Conservation (phyloP, 768 basidiomycete genomes). For the Hygrocybe coccinea region DNA sequence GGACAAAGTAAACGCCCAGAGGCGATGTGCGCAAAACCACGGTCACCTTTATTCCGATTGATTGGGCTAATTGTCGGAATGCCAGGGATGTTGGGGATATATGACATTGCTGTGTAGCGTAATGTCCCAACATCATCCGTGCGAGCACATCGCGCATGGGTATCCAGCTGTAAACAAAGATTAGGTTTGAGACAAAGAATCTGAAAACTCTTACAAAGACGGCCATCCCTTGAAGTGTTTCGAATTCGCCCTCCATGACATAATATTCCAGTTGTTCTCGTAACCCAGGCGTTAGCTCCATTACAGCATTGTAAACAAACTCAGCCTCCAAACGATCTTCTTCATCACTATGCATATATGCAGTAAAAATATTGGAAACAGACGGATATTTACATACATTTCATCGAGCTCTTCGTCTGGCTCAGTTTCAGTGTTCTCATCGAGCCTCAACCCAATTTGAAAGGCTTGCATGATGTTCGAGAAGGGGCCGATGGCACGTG, state of each 20-base stretch:
- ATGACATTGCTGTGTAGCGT: neutral
- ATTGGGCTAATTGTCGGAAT: neutral
- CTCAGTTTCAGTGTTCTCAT: neutral
- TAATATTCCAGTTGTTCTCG: neutral
- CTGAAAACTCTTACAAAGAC: neutral
- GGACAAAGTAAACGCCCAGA: slow-evolving; percentile 1
- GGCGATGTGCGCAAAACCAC: neutral
- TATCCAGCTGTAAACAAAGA: neutral
- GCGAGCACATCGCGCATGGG: neutral
- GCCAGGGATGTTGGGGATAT: neutral
- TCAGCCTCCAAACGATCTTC: neutral
- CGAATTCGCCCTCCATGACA: neutral
- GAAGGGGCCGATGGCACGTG: neutral
- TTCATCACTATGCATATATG: slow-evolving; percentile 1
- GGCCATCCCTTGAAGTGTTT: neutral
- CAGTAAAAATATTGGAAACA: neutral
- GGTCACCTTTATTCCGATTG: slow-evolving; percentile 1
- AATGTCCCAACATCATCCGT: neutral
- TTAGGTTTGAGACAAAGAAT: neutral
- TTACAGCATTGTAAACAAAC: neutral
- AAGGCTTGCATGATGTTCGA: neutral
- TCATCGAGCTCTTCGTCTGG: neutral
- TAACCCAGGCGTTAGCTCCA: neutral
- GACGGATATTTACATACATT: neutral
- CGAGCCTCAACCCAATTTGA: neutral